Base-by-base conservation (phyloP, 2,329 filamentous ascomycete genomes). In the Ophiobolus disseminans region DNA sequence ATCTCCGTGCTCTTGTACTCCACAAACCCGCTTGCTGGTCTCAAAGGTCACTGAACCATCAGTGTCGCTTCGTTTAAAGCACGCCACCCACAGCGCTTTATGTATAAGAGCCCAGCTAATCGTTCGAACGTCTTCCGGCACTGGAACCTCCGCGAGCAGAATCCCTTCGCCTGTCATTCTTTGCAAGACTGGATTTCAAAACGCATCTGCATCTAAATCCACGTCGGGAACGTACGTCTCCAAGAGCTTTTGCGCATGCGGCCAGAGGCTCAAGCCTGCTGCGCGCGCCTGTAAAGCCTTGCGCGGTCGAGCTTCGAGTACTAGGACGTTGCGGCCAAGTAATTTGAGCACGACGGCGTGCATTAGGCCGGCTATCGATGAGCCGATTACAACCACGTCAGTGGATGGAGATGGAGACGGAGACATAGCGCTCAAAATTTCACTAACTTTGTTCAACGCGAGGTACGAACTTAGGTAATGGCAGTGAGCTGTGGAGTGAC, bases 351-450 rank as follows among this genome's bases (percentile, higher is more conserved):
- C 55, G 5, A 62, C 32, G 10, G 59, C 59, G 30, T 61, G 55
- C 50, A 64, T 56, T 6, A 64, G 49, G 13, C 61, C 59, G 9
- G 57, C 50, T 16, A 61, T 51, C 1, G 59, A 62, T 32, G 55
- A 53, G 16, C 61, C 61, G 22, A 62, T 35, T 4, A 43, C 21
- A 16, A 43, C 35, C n/a, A 35, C 30, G 25, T 35, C 21, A 11
- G 28, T 25, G 5, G 28, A 16, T 10, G 40, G 17, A 21, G 16
- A 10, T n/a, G n/a, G n/a, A n/a, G n/a, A n/a, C n/a, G n/a, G n/a
- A n/a, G n/a, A n/a, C n/a, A n/a, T n/a, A n/a, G n/a, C n/a, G n/a
- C n/a, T n/a, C n/a, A n/a, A n/a, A n/a, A n/a, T n/a, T n/a, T n/a
- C n/a, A n/a, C n/a, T n/a, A n/a, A n/a, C n/a, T n/a, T n/a, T n/a